phyloP scores from a whole-genome alignment of 306 rosid species.

The Quercus cerris region DNA sequence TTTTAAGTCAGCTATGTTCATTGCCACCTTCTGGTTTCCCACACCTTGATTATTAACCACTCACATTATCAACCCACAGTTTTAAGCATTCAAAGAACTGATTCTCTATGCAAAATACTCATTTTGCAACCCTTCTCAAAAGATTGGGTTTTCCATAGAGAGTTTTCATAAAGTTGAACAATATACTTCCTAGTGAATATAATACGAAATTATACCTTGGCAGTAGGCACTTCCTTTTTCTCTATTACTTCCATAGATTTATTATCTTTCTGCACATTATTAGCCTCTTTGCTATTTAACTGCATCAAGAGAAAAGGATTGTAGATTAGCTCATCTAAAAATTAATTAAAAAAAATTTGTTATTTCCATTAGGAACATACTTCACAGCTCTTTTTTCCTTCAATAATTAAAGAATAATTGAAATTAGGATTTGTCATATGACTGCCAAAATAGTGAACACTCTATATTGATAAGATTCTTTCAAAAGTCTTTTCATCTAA shows the following conservation, averaged over 20 bases:
- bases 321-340: background rate
- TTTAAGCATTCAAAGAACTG: background rate
- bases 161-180: background rate
- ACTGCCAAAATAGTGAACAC: background rate
- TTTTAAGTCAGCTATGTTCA: too few species aligned
- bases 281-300: constrained; percentile 16
- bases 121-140: background rate
- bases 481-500: background rate
- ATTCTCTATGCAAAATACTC: too few species aligned
- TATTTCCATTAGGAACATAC: too few species aligned
- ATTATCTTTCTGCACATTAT: constrained; percentile 7
- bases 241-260: constrained; percentile 24
- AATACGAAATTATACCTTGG: constrained; percentile 26
- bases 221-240: constrained; percentile 21
- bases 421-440: background rate
- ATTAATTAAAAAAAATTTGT: too few species aligned
- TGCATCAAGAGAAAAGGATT: constrained; percentile 9
- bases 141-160: background rate
- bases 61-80: background rate
- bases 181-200: background rate
- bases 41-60: too few species aligned
- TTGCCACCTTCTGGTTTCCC: too few species aligned
- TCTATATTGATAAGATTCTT: background rate
- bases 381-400: background rate
- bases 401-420: background rate